These are phyloP conservation scores for Emmonsia crescens DNA, from an alignment of 2,329 filamentous ascomycete genomes.

Conservation along the genomic window DNA sequence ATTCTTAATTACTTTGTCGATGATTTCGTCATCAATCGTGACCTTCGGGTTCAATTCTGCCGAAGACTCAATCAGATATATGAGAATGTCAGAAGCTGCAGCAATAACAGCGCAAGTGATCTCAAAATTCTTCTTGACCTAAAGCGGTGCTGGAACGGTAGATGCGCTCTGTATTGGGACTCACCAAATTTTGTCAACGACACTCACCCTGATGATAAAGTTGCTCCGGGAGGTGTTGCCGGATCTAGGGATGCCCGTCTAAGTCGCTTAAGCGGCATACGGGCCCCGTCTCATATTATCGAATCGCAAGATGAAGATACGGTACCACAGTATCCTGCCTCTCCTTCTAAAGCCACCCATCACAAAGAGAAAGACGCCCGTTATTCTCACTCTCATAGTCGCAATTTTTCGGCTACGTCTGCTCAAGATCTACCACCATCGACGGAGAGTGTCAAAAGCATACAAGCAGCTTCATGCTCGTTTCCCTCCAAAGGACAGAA, in stretches of 20 bases:
- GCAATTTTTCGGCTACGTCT: conserved; percentile 28
- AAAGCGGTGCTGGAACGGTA: conserved; percentile 93
- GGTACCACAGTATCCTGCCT: conserved; percentile 10
- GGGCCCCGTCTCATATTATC: conserved; percentile 17
- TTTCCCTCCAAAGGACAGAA: conserved; percentile 41
- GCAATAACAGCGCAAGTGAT: conserved; percentile 48
- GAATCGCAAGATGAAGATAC: conserved; percentile 5
- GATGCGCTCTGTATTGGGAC: conserved; percentile 86
- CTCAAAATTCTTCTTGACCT: conserved; percentile 86
- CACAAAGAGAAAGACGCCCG: conserved; percentile 8
- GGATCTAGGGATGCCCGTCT: conserved; percentile 45
- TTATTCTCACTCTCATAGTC: conserved; percentile 18
- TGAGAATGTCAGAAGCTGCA: conserved; percentile 39
- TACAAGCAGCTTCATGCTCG: conserved; percentile 51
- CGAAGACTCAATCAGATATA: conserved; percentile 60
- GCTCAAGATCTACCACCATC: conserved; percentile 27
- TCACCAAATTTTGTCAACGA: conserved; percentile 53
- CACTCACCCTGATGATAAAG: conserved; percentile 53
- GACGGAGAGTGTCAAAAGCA: conserved; percentile 38
- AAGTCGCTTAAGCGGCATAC: conserved; percentile 25
- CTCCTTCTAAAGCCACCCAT: conserved; percentile 14
- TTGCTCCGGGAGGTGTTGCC: conserved; percentile 63
- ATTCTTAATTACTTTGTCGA: conserved; percentile 96
- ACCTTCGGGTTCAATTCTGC: conserved; percentile 68
- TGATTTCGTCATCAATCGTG: conserved; percentile 72